Conservation (phyloP, 106 monocot genomes). For the Dendrobium nobile region DNA sequence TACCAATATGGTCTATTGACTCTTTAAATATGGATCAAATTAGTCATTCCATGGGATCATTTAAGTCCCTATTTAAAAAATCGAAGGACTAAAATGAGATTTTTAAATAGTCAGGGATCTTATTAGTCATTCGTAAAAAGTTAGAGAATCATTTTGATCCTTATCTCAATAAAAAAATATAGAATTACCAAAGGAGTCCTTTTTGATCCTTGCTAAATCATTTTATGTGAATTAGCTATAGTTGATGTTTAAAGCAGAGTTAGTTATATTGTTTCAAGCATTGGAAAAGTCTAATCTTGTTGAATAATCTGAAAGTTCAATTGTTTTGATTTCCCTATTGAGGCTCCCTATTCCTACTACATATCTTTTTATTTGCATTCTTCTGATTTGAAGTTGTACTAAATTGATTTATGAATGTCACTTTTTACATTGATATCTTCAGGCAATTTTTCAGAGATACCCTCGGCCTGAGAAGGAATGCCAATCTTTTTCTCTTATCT, state of each 20-base stretch:
- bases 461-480: constrained; percentile 98
- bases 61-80: no score
- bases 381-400: background rate
- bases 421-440: constrained; percentile 8
- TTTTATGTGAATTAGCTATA: background rate
- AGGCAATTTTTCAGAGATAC: constrained; percentile 97
- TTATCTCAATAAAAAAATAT: no score
- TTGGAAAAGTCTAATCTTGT: background rate
- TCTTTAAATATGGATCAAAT: no score
- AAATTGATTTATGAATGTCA: background rate
- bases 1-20: no score
- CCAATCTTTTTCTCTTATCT: constrained; percentile 96
- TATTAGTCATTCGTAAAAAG: no score
- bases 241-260: background rate
- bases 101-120: no score
- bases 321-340: background rate
- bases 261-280: background rate
- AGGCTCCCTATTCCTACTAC: background rate
- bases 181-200: no score
- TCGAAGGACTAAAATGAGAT: no score
- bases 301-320: background rate
- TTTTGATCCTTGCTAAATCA: background rate
- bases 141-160: no score
- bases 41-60: no score
- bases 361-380: background rate